Evolutionary conservation across 2,329 filamentous ascomycete species (phyloP).

Genomic region (Cercospora zeina): DNA sequence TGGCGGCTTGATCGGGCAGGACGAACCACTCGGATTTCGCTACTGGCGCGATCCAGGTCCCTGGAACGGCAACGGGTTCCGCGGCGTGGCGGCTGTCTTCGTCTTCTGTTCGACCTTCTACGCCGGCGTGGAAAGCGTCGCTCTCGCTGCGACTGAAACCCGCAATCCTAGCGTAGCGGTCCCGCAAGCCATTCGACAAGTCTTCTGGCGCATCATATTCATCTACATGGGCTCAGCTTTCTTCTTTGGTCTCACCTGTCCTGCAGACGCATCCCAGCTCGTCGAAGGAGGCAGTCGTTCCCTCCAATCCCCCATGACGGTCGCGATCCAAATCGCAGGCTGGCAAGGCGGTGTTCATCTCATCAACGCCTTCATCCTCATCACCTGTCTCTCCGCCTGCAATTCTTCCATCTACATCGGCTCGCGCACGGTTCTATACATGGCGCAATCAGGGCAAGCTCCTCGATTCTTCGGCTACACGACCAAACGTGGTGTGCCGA

Average conservation of each 20-base stretch:
- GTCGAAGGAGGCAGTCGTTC: conserved; percentile 63
- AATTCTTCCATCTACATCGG: conserved; percentile 78
- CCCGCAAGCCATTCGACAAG: conserved; percentile 38
- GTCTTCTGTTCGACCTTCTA: conserved; percentile 52
- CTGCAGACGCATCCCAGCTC: conserved; percentile 65
- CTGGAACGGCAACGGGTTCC: conserved; percentile 44
- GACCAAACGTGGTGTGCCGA: conserved; percentile 61
- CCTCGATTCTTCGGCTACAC: conserved; percentile 69
- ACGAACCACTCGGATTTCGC: conserved; percentile 36
- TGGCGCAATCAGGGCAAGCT: conserved; percentile 72
- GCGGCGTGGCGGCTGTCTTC: conserved; percentile 47
- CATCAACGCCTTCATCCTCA: conserved; percentile 74
- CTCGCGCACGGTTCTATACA: conserved; percentile 71
- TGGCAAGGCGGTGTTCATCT: conserved; percentile 72
- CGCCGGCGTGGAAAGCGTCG: conserved; percentile 55
- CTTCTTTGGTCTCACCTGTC: conserved; percentile 73
- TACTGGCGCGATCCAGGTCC: conserved; percentile 45
- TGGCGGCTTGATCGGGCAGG: conserved; percentile 37
- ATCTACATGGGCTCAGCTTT: conserved; percentile 71
- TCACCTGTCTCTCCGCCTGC: conserved; percentile 65
- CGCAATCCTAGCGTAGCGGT: conserved; percentile 52
- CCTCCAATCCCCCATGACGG: conserved; percentile 68
- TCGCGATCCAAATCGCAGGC: conserved; percentile 71
- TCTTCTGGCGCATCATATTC: conserved; percentile 45
- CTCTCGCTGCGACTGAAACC: conserved; percentile 55